Conservation (phyloP, 169 alveolate genomes). For the Plasmodium knowlesi region DNA sequence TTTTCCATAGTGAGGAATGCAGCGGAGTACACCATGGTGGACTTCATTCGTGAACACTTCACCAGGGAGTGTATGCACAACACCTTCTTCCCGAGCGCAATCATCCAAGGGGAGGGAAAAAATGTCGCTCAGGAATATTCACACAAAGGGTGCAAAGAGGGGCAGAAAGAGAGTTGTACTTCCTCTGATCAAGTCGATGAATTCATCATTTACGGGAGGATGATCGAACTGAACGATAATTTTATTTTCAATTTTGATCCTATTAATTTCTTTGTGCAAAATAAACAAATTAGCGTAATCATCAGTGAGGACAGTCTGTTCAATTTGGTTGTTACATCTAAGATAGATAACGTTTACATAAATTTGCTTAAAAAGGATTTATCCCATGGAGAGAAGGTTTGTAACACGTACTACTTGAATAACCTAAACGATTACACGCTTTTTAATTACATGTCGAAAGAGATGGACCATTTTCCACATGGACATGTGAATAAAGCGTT, state of each 20-base stretch:
- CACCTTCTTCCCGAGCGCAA: constrained; percentile 9
- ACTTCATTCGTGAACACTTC: constrained; percentile 10
- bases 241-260: constrained; percentile 52
- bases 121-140: background rate
- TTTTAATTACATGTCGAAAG: constrained; percentile 10
- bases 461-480: background rate
- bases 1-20: constrained; percentile 6
- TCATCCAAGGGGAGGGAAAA: background rate
- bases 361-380: constrained; percentile 6
- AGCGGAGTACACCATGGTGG: background rate
- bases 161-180: background rate
- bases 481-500: constrained; percentile 15
- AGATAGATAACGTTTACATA: background rate
- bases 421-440: constrained; percentile 25
- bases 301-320: constrained; percentile 40
- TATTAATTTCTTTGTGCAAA: constrained; percentile 13
- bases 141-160: background rate
- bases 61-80: constrained; percentile 23
- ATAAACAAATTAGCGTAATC: background rate
- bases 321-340: constrained; percentile 1
- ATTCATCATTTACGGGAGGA: constrained; percentile 27
- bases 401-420: constrained; percentile 49
- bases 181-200: background rate
- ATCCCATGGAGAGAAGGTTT: background rate
- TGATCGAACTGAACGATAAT: constrained; percentile 41